Conservation (phyloP, 2,329 filamentous ascomycete species). For the Magnaporthiopsis poae region DNA sequence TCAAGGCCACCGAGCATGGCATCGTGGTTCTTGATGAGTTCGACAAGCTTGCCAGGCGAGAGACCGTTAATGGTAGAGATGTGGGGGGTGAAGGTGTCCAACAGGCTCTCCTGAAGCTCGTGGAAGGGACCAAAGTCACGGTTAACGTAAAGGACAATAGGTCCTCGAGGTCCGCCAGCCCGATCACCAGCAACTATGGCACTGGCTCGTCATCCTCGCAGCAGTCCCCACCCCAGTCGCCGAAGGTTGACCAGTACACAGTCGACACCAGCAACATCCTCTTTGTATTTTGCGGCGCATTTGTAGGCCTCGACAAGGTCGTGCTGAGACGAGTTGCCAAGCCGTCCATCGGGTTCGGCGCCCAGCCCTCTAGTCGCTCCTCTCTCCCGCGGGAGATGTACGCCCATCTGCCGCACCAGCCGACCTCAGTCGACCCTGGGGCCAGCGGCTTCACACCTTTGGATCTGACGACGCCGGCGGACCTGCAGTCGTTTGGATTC, state of each 20-base stretch:
- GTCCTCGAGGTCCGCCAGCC: slow-evolving; percentile 42
- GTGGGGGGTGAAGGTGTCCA: slow-evolving; percentile 95
- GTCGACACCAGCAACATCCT: slow-evolving; percentile 93
- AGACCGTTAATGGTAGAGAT: slow-evolving; percentile 80
- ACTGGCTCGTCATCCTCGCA: slow-evolving; percentile 35
- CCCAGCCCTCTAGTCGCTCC: slow-evolving; percentile 56
- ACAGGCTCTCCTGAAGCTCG: slow-evolving; percentile 87
- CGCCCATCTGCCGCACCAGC: slow-evolving; percentile 46
- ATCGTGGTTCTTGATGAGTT: slow-evolving; percentile 96
- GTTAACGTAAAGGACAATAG: slow-evolving; percentile 76
- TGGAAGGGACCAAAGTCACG: slow-evolving; percentile 89
- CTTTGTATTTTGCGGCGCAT: slow-evolving; percentile 93
- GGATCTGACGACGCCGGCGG: slow-evolving; percentile 63
- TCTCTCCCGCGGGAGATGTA: slow-evolving; percentile 55
- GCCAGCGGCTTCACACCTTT: slow-evolving; percentile 43
- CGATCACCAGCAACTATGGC: slow-evolving; percentile 44
- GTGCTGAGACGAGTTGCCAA: slow-evolving; percentile 80
- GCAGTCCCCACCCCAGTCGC: slow-evolving; percentile 30
- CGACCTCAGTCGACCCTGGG: slow-evolving; percentile 22
- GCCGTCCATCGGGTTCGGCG: slow-evolving; percentile 81
- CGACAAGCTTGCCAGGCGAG: slow-evolving; percentile 87
- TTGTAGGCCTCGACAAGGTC: slow-evolving; percentile 81
- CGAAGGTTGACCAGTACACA: slow-evolving; percentile 54
- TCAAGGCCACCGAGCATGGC: slow-evolving; percentile 73
- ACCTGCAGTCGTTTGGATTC: slow-evolving; percentile 77